Conservation (phyloP, 2,329 filamentous ascomycete species). For the Aotearoamyces nothofagi region DNA sequence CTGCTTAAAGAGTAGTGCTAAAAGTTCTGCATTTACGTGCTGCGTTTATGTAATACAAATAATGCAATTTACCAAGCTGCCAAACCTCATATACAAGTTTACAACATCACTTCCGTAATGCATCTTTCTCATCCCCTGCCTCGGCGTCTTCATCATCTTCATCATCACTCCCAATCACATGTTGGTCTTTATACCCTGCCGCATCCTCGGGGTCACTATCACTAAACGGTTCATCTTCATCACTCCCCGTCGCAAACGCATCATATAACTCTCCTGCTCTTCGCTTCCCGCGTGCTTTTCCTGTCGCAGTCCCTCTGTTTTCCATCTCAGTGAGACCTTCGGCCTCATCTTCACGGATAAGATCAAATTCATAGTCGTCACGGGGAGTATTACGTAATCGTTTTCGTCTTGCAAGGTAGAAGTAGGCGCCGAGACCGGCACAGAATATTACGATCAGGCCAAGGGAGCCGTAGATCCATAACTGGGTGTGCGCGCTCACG, state of each 20-base stretch:
- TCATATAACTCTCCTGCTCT: slow-evolving; percentile 89
- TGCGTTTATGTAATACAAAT: too few relatives aligned
- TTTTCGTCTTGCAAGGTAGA: slow-evolving; percentile 65
- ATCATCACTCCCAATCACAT: slow-evolving; percentile 12
- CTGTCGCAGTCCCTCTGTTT: slow-evolving; percentile 26
- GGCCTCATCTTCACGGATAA: slow-evolving; percentile 69
- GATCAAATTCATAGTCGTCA: slow-evolving; percentile 87
- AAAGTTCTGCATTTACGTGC: too few relatives aligned
- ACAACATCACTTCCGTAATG: too few relatives aligned
- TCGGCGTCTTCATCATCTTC: slow-evolving; percentile 35
- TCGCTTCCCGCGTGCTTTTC: slow-evolving; percentile 28
- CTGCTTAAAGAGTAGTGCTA: too few relatives aligned
- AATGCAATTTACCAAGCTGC: too few relatives aligned
- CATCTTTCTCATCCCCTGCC: slow-evolving; percentile 25
- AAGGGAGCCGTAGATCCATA: slow-evolving; percentile 85
- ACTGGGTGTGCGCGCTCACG: slow-evolving; percentile 70
- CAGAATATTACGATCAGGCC: slow-evolving; percentile 80
- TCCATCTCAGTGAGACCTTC: slow-evolving; percentile 32
- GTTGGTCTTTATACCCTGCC: slow-evolving; percentile 24
- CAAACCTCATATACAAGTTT: too few relatives aligned
- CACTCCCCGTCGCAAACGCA: slow-evolving; percentile 83
- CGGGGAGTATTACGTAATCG: slow-evolving; percentile 59
- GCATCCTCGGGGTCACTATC: slow-evolving; percentile 28
- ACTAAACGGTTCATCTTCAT: slow-evolving; percentile 51
- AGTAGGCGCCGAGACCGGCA: slow-evolving; percentile 62